Conservation (phyloP, 495 filamentous ascomycete genomes). For the Tuber calosporum region DNA sequence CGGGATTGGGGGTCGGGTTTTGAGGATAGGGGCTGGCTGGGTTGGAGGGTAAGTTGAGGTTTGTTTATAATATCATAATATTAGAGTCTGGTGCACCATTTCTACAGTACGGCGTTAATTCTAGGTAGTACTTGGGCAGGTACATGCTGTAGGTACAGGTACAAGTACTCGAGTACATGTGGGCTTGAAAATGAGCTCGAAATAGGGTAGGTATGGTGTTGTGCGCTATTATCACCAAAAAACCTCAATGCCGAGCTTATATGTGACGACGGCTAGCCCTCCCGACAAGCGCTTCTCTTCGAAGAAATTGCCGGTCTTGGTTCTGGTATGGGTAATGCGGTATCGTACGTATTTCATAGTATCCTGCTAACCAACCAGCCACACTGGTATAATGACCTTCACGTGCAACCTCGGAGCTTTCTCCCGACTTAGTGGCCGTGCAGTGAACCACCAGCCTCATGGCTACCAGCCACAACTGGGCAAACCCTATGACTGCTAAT, state of each 20-base stretch:
- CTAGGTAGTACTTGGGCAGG: neutral
- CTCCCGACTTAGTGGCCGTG: neutral
- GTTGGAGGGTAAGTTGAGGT: neutral
- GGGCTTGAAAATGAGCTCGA: neutral
- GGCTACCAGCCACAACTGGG: neutral
- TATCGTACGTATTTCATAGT: neutral
- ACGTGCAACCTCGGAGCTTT: neutral
- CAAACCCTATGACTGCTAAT: constrained; percentile 3
- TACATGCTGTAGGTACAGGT: too few relatives aligned
- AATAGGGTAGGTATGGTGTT: neutral
- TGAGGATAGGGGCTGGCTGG: neutral
- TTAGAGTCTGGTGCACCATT: neutral
- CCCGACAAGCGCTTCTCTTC: neutral
- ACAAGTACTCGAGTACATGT: neutral
- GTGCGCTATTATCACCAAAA: neutral
- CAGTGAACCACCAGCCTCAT: neutral
- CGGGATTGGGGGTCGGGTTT: neutral
- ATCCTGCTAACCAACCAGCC: neutral
- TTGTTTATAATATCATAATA: too few relatives aligned
- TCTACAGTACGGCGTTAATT: neutral
- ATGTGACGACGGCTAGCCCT: neutral
- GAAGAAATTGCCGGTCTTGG: neutral
- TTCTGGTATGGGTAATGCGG: neutral
- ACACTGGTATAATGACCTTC: too few relatives aligned
- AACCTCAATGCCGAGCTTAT: neutral